Conservation (phyloP, 805 yeast genomes). For the Komagataella pastoris region DNA sequence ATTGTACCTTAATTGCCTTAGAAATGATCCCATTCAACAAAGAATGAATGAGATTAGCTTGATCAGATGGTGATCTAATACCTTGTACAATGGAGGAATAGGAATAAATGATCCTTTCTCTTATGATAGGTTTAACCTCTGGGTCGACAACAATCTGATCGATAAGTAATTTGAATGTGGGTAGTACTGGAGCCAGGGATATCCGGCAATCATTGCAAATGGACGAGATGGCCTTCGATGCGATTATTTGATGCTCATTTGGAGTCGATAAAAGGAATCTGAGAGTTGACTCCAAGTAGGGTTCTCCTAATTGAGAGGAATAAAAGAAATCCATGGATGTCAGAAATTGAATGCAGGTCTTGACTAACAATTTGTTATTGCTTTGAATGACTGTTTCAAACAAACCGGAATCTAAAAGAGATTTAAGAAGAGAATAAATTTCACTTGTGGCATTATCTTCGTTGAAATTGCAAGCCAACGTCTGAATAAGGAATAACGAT, state of each 20-base stretch:
- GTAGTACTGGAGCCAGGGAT: conserved; percentile 25
- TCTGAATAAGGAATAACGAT: conserved; percentile 42
- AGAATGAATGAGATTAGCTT: conserved; percentile 13
- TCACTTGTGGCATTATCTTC: conserved; percentile 16
- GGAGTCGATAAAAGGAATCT: conserved; percentile 25
- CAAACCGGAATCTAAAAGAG: conserved; percentile 17
- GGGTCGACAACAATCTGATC: conserved; percentile 29
- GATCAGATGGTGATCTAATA: conserved; percentile 30
- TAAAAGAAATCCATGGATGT: conserved; percentile 52
- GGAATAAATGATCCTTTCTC: conserved; percentile 50
- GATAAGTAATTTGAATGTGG: conserved; percentile 33
- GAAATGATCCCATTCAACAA: not conserved
- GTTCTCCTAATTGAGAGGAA: conserved; percentile 26
- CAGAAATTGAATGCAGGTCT: conserved; percentile 42
- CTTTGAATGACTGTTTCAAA: conserved; percentile 7
- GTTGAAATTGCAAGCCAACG: conserved; percentile 39
- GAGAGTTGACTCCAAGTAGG: conserved; percentile 35
- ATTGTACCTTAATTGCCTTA: not conserved
- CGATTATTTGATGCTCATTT: conserved; percentile 16
- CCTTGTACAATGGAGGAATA: conserved; percentile 51
- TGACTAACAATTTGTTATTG: conserved; percentile 17
- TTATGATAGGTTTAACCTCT: conserved; percentile 26
- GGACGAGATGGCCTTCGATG: conserved; percentile 44
- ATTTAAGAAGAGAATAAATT: conserved; percentile 9
- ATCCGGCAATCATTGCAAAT: conserved; percentile 42